Base-by-base conservation (phyloP, 495 filamentous ascomycete species). In the Lasiosphaeria miniovina region DNA sequence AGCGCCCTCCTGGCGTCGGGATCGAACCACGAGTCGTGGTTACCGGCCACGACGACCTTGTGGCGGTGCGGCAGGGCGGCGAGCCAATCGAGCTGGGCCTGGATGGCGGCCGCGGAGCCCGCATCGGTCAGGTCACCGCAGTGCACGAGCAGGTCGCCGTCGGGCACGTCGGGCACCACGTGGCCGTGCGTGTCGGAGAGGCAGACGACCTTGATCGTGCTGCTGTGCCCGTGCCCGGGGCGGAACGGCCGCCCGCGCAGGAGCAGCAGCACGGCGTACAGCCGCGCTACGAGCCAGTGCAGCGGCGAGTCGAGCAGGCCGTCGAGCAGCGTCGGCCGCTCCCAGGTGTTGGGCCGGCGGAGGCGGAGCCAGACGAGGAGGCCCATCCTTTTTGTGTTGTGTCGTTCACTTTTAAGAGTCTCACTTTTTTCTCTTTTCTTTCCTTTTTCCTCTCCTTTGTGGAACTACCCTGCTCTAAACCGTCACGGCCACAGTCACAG, bases 1-100 rank as follows among this genome's bases (percentile, higher is more conserved):
- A 24, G 3, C 46, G 70, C 72, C 11, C 57, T 69, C 50, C 82
- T 73, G 32, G 72, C 59, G 48, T 61, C 72, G 49, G 75, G 65
- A 66, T 97, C 93, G 55, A 96, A 87, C 73, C 84, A 93, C 64
- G 82, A 83, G 65, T 96, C 93, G 71, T 96, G 91, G 70, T 96
- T 96, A n/a, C 93, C 93, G 58, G 85, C 82, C 60, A 97, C 88
- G 41, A 91, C 82, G 52, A 97, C 82, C 71, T 96, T 96, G 61
- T 92, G 79, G 36, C 74, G 72, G 65, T 96, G 91, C 1, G 88
- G 86, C 3, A 92, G 79, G 24, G 75, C 77, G 33, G 74, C 74
- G 4, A 97, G 78, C 93, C 93, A 97, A 71, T 93, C 84, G 24
- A 96, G 72, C 62, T 89, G 84, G 36, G 76, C 80, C 77, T 92